Base-by-base conservation (phyloP, 139 green algal species). In the Volvox africanus region DNA sequence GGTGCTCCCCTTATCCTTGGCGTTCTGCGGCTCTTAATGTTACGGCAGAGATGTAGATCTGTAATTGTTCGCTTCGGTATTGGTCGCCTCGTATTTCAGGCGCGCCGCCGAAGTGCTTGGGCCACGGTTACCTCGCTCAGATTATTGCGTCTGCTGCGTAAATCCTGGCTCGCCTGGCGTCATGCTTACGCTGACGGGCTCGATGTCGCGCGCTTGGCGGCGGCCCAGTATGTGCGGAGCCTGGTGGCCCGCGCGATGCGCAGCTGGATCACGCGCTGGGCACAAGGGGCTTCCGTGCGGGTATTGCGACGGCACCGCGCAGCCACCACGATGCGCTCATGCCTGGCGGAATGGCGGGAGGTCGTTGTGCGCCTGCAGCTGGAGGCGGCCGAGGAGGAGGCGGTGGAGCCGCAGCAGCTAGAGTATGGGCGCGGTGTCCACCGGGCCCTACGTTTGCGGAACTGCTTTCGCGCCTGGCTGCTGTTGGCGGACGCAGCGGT, bases 401-500 rank as follows among this genome's bases (percentile, higher is more conserved):
- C 17, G n/a, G 9, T 28, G 86, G 86, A 90, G 30, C n/a, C 28
- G n/a, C 67, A 32, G 73, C 11, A 19, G 30, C 16, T 62, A 9
- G 6, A 35, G 1, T 83, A 71, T 6, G 86, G 26, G 30, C 50
- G 20, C 1, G 50, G 30, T 13, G 50, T 81, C 50, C 86, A 90
- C 50, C 86, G 86, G 0, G 36, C 73, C 50, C 86, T 90, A 75
- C 86, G 86, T 3, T 0, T 81, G 71, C 86, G 86, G 71, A 77
- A 83, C 71, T 83, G 73, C 86, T 90, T 90, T 33, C 86, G 86
- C 20, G 1, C 2, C 21, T 90, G 86, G 86, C 30, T 90, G n/a
- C 20, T 35, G 1, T 32, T 90, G n/a, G 30, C 86, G 20, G 73
- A 90, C 32, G 21, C 3, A 28, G 85, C 32, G 32, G 35, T 89